Evolutionary conservation across 2,329 filamentous ascomycete species (phyloP).

Genomic region (Talaromyces islandicus): DNA sequence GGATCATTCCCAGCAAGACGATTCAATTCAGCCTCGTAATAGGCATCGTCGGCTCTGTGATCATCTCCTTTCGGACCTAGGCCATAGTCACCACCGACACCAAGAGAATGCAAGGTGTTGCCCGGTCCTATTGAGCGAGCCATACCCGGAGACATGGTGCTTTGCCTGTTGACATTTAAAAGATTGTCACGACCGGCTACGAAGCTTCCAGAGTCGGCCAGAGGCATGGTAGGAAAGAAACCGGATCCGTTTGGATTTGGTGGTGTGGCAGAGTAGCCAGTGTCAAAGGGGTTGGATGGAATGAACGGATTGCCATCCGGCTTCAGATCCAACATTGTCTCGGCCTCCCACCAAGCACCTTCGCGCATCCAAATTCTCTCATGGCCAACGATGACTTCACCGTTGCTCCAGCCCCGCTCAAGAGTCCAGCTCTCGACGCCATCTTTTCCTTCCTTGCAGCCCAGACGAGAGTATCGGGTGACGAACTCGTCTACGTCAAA

Average conservation of each 20-base stretch:
- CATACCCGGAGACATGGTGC: slow-evolving; percentile 43
- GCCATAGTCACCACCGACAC: slow-evolving; percentile 70
- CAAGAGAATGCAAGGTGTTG: slow-evolving; percentile 40
- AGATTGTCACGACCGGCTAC: slow-evolving; percentile 70
- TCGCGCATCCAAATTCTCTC: slow-evolving; percentile 97
- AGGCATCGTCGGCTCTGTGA: slow-evolving; percentile 61
- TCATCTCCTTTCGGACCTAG: slow-evolving; percentile 81
- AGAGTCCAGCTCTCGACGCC: slow-evolving; percentile 92
- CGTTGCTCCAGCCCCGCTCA: slow-evolving; percentile 96
- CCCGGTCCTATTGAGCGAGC: slow-evolving; percentile 38
- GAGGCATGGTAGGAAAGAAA: slow-evolving; percentile 62
- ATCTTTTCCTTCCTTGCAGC: slow-evolving; percentile 83
- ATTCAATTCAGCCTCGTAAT: slow-evolving; percentile 63
- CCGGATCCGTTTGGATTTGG: slow-evolving; percentile 52
- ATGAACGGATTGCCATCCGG: slow-evolving; percentile 52
- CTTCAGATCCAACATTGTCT: slow-evolving; percentile 90
- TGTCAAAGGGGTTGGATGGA: slow-evolving; percentile 59
- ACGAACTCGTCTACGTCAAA: slow-evolving; percentile 93
- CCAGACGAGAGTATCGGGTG: slow-evolving; percentile 72
- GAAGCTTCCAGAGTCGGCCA: slow-evolving; percentile 55
- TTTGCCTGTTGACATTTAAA: slow-evolving; percentile 54
- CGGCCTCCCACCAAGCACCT: slow-evolving; percentile 93
- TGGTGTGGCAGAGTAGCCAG: slow-evolving; percentile 61
- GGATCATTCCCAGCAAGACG: slow-evolving; percentile 67
- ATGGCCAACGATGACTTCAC: slow-evolving; percentile 83